Base-by-base conservation (phyloP, 1,139 yeast genomes). In the Geotrichum carabidarum region DNA sequence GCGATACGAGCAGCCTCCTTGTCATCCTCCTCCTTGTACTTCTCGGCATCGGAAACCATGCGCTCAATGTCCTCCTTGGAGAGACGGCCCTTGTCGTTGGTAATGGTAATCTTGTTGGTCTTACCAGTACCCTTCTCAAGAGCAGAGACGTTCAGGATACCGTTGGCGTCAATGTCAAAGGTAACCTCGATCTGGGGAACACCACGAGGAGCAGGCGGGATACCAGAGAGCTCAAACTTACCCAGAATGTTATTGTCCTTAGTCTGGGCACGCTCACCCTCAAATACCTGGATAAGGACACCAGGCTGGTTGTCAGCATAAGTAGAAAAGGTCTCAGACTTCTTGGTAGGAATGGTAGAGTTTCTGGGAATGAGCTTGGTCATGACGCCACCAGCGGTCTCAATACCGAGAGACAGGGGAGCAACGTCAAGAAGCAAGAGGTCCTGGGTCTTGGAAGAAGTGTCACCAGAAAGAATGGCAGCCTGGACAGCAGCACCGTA, bases 401-500 rank as follows among this genome's bases (percentile, higher is more conserved):
- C 95, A 71, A 87, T 87, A 81, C 95, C 95, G 65, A 87, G 78
- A 56, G 95, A 86, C 71, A 87, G 81, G 70, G 96, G 95, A 66
- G 87, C 86, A 68, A 82, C 95, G 80, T 86, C 95, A 74, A 87
- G 53, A 68, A 87, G 81, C 69, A 87, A 81, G 71, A 86, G 78
- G 73, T 86, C 95, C 79, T 86, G 91, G 65, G 94, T 81, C 77
- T 81, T 81, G 66, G 83, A 80, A 57, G 90, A 82, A 58, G 91
- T 82, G 74, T 86, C 94, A 78, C 96, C 96, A 59, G 95, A 83
- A 67, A 89, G 80, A 70, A 89, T 89, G 65, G 96, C 94, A 67
- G 94, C 95, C 79, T 87, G 93, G 61, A 74, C 78, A 69, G 96
- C 96, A 69, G 96, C 96, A 84, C 96, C 96, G 81, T 88, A 89